Base-by-base conservation (phyloP, 495 filamentous ascomycete species). In the Apiosordaria backusii region DNA sequence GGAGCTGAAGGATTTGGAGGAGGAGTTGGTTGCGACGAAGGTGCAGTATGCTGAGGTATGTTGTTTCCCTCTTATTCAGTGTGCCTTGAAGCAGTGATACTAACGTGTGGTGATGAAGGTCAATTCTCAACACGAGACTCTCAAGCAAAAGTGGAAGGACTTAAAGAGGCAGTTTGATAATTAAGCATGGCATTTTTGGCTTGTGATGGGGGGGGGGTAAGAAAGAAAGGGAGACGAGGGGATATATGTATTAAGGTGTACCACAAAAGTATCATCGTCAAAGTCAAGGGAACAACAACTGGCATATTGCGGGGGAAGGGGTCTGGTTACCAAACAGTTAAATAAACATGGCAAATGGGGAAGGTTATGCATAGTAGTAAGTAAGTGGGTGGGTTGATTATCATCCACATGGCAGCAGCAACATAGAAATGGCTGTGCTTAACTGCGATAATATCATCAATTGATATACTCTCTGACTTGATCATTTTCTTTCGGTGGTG, bases 31-130 rank as follows among this genome's bases (percentile, higher is more conserved):
- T 65, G 85, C 89, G 70, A 93, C 92, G 1, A 99, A 99, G 84
- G 92, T 99, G 92, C 84, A 86, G 70, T 90, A 90, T 80, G 95
- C 95, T 27, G 92, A 97, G 89, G 95, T 97, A 85, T 76, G 85
- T 78, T 50, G 24, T 15, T 62, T 22, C 19, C 16, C 16, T 5
- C 19, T 57, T 40, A 21, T 4, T 26, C n/a, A n/a, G n/a, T 45
- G 40, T 22, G 35, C 52, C 25, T 29, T 16, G n/a, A 19, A 25
- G 1, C 24, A 24, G 13, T 65, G n/a, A 27, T 22, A 64, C 57
- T 60, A 16, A n/a, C 61, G 25, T 40, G 63, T 40, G 26, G 27
- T 52, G 23, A 77, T 24, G 75, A 74, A 95, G 84, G 86, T 88
- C 61, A 86, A 88, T 73, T 80, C 87, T 62, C 81, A 91, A 67